Evolutionary conservation across 441 rosid species (phyloP), one percentile per base, ranked within the genome.

Genomic region (Raphanus hybrid): DNA sequence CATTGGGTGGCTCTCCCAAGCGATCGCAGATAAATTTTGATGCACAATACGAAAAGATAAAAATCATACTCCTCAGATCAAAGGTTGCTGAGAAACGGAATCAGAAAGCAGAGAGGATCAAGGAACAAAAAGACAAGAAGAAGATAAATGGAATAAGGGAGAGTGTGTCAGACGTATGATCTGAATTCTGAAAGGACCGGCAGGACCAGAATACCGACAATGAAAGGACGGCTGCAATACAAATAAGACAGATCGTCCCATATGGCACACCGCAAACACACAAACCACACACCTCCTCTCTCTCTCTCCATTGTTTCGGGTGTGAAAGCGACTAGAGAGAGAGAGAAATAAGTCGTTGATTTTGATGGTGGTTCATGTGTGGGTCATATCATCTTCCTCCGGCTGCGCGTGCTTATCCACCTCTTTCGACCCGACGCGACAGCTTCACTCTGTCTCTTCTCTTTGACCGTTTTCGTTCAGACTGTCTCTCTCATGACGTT

Each of bases 361-460:
- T 57, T 66, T 73, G 68, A 73, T 66, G 34, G 77, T 72, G 76
- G 69, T 48, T 64, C 57, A 45, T 57, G 69, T 58, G 81, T 71
- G 81, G 81, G 74, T 67, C 77, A 73, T 54, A 14, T 66, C 69
- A 39, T 73, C 73, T 14, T 35, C 59, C 74, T 67, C 45, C 67
- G 71, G 67, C 79, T 41, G 72, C 79, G 82, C 79, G 79, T 79
- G 82, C 79, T 70, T 74, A 54, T 64, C 78, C 71, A 78, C 70
- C 71, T 73, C 70, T 60, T 54, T 37, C 82, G 61, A 69, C 72
- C 29, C 67, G 70, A 62, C 78, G 71, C 65, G 70, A 73, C 81
- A 73, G 14, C 66, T 73, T 67, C 74, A 61, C 74, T 73, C 77
- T 23, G 26, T 23, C 26, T 54, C 61, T 70, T 73, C 74, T 78